These are phyloP conservation scores for Suillus discolor DNA, from an alignment of 768 basidiomycete genomes.

Conservation along the genomic window DNA sequence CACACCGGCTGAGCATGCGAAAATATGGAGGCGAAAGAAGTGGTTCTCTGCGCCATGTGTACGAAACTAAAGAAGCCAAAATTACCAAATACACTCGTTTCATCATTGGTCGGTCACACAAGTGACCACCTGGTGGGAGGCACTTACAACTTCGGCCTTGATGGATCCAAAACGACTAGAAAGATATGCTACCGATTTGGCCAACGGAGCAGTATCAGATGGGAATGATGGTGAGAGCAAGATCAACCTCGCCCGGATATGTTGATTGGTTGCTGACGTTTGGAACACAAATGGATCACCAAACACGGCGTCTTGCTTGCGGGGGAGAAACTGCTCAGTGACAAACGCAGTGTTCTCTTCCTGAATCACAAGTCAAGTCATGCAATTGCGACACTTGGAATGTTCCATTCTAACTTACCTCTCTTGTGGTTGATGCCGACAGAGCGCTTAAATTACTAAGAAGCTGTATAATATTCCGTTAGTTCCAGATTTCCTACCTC, in stretches of 20 bases:
- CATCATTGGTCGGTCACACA: constrained; percentile 2
- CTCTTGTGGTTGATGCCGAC: constrained; percentile 12
- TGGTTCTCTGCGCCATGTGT: constrained; percentile 29
- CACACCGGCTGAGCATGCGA: constrained; percentile 31
- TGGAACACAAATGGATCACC: constrained; percentile 34
- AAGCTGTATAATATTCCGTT: constrained; percentile 18
- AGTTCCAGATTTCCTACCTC: not conserved
- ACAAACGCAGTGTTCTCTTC: constrained; percentile 22
- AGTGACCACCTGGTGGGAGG: constrained; percentile 5
- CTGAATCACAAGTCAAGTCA: constrained; percentile 15
- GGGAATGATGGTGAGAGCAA: constrained; percentile 28
- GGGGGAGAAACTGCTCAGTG: constrained; percentile 30
- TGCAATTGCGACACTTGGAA: not conserved
- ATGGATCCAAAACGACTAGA: constrained; percentile 30
- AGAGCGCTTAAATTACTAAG: constrained; percentile 28
- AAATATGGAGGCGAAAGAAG: constrained; percentile 32
- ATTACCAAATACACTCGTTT: constrained; percentile 10
- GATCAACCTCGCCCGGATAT: constrained; percentile 29
- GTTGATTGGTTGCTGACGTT: constrained; percentile 19
- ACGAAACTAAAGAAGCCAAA: constrained; percentile 21
- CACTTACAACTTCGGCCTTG: constrained; percentile 28
- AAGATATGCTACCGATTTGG: constrained; percentile 36
- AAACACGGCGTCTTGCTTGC: constrained; percentile 31
- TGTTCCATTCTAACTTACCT: constrained; percentile 22
- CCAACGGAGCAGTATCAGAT: constrained; percentile 30